phyloP scores from a whole-genome alignment of 768 basidiomycete genomes.

The Tricholoma sp. region DNA sequence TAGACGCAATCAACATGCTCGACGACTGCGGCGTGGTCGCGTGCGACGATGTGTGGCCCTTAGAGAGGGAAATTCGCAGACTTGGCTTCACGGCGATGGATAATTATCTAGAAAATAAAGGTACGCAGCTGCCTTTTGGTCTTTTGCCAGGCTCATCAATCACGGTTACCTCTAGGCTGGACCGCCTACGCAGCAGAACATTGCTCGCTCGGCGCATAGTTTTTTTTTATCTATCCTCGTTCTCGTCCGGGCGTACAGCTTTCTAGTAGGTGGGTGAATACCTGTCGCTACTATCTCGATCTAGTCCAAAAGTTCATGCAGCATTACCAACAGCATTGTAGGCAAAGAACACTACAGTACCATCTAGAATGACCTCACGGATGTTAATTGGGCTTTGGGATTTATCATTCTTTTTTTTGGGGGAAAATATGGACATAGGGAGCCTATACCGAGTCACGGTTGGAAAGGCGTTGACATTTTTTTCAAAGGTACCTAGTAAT shows the following conservation, averaged over 20 bases:
- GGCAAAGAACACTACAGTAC: not conserved
- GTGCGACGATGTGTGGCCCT: conserved; percentile 43
- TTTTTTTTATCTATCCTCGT: not conserved
- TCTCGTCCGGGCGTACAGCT: not conserved
- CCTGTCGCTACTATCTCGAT: not conserved
- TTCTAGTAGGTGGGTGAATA: not conserved
- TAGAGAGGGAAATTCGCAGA: conserved; percentile 42
- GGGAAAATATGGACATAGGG: not conserved
- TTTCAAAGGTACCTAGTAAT: not conserved
- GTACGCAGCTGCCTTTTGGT: conserved; percentile 13
- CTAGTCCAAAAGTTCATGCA: not conserved
- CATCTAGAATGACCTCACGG: not conserved
- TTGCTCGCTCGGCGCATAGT: conserved; percentile 7
- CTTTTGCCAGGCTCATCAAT: not conserved
- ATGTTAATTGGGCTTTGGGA: not conserved
- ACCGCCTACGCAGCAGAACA: conserved; percentile 15
- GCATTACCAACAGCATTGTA: not conserved
- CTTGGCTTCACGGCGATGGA: conserved; percentile 48
- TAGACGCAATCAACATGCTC: conserved; percentile 40
- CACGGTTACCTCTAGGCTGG: conserved; percentile 13
- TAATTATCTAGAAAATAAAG: conserved; percentile 40
- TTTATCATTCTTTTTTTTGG: not conserved
- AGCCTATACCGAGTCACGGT: not conserved
- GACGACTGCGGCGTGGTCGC: conserved; percentile 43
- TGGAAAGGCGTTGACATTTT: not conserved